These are phyloP conservation scores for Emergomyces pasteurianus DNA, from an alignment of 2,329 filamentous ascomycete genomes.

Conservation along the genomic window DNA sequence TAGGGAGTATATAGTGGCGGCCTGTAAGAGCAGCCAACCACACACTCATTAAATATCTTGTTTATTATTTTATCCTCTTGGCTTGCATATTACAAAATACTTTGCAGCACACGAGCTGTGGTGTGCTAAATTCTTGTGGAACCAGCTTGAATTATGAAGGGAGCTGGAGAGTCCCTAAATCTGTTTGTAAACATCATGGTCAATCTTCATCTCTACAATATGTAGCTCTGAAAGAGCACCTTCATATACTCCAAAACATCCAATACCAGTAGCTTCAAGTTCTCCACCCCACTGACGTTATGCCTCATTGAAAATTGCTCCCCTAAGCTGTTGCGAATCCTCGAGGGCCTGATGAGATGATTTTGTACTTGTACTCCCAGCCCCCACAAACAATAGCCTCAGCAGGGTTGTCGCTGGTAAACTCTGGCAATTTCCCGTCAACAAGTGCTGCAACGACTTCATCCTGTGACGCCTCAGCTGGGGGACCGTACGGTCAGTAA, in stretches of 20 bases:
- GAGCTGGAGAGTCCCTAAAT: no score
- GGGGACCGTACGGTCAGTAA: no score
- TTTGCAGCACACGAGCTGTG: no score
- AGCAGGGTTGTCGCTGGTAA: slow-evolving; percentile 1
- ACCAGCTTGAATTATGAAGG: no score
- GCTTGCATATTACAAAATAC: no score
- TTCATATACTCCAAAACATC: not conserved
- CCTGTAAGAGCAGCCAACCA: no score
- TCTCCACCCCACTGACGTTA: not conserved
- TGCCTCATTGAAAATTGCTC: not conserved
- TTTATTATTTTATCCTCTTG: no score
- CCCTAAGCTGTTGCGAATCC: slow-evolving; percentile 3
- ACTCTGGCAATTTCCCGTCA: slow-evolving; percentile 2
- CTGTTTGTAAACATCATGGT: no score
- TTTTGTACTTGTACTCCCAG: slow-evolving; percentile 5
- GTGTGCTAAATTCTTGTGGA: no score
- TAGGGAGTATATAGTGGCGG: not conserved
- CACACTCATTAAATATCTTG: no score
- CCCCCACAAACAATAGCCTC: not conserved
- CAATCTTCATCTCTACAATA: no score
- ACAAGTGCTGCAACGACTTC: slow-evolving; percentile 3
- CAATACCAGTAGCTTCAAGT: not conserved
- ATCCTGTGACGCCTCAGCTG: slow-evolving; percentile 2
- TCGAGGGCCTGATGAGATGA: slow-evolving; percentile 1
- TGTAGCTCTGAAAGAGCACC: no score